phyloP scores from a whole-genome alignment of 371 early-diverging fungal genomes.

The Mortierella sp. region DNA sequence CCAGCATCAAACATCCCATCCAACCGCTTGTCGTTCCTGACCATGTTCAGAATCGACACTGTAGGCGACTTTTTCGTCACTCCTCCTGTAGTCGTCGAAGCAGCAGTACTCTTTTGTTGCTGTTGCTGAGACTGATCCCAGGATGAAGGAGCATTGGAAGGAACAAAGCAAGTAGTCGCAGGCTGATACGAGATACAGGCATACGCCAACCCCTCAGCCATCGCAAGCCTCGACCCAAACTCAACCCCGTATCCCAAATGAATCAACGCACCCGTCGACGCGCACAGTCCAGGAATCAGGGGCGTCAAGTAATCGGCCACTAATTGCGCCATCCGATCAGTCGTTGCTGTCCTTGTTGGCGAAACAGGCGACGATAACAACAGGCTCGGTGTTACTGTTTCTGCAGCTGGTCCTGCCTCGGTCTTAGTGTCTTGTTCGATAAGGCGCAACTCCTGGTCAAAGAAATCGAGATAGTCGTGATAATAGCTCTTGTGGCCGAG shows the following conservation, averaged over 20 bases:
- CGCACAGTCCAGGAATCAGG: constrained; percentile 48
- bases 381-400: no score
- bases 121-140: constrained; percentile 15
- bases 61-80: constrained; percentile 22
- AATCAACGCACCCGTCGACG: constrained; percentile 64
- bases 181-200: constrained; percentile 50
- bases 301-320: constrained; percentile 47
- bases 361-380: constrained; percentile 20
- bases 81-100: background rate
- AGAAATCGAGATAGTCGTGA: constrained; percentile 55
- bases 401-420: background rate
- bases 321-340: constrained; percentile 20
- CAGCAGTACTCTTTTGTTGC: background rate
- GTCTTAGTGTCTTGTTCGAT: constrained; percentile 17
- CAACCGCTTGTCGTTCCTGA: constrained; percentile 49
- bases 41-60: constrained; percentile 45
- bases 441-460: constrained; percentile 39
- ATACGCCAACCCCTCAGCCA: constrained; percentile 70
- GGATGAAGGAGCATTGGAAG: constrained; percentile 13
- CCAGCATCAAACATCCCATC: constrained; percentile 56
- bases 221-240: constrained; percentile 67
- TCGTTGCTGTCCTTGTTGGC: background rate
- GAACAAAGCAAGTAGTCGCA: constrained; percentile 38
- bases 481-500: constrained; percentile 52
- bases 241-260: constrained; percentile 78